Percentiles rank a stretch among this genome's conserved stretches.
phyloP scores from a whole-genome alignment of 768 basidiomycete species.

The Tylopilus sp. region DNA sequence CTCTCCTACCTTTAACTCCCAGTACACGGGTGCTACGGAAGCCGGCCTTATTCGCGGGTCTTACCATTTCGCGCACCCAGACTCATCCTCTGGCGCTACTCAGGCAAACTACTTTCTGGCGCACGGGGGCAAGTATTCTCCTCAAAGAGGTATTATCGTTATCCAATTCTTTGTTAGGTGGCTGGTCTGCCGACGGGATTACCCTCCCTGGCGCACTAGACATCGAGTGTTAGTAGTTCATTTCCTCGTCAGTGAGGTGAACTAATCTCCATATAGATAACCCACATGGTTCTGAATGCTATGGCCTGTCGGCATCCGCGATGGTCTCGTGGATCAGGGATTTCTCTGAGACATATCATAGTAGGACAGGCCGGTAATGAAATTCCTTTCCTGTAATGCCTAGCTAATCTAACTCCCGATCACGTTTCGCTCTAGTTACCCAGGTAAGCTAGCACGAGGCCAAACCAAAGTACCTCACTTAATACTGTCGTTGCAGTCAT shows the following conservation, averaged over 20 bases:
- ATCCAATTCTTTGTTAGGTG: slow-evolving; percentile 33
- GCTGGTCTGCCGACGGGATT: slow-evolving; percentile 52
- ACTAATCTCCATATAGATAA: slow-evolving; percentile 38
- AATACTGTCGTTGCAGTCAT: slow-evolving; percentile 38
- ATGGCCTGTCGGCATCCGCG: slow-evolving; percentile 45
- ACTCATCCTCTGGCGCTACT: slow-evolving; percentile 47
- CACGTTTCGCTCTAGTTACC: slow-evolving; percentile 33
- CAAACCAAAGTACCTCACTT: slow-evolving; percentile 2
- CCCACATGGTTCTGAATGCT: slow-evolving; percentile 50
- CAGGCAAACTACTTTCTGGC: slow-evolving; percentile 60
- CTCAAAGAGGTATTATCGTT: neutral
- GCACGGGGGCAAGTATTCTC: slow-evolving; percentile 42
- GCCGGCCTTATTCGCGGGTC: slow-evolving; percentile 55
- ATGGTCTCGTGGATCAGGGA: slow-evolving; percentile 66
- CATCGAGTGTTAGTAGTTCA: slow-evolving; percentile 48
- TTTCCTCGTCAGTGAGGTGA: neutral
- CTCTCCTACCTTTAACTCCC: slow-evolving; percentile 36
- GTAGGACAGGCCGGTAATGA: slow-evolving; percentile 43
- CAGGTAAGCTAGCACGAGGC: slow-evolving; percentile 31
- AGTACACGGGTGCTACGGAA: slow-evolving; percentile 56
- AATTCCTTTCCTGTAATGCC: neutral
- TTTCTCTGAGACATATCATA: slow-evolving; percentile 59
- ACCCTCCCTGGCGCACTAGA: slow-evolving; percentile 66
- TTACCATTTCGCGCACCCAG: slow-evolving; percentile 62
- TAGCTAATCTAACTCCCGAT: neutral